Conservation (phyloP, 805 yeast genomes). For the Limtongia smithiae region DNA sequence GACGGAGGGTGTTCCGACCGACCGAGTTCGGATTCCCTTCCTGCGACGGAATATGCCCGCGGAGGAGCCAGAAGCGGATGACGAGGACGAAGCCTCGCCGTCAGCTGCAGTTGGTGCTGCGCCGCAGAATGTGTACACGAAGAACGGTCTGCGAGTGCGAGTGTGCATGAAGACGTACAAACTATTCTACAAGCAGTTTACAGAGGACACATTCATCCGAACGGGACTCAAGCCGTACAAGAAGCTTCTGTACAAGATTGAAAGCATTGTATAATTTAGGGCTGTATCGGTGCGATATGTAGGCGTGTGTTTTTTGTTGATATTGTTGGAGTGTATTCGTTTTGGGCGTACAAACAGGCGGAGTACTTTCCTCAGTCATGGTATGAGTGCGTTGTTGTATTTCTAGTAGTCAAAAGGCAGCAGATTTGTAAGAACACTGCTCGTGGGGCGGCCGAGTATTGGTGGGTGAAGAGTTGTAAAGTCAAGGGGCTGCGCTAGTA, state of each 20-base stretch:
- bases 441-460: too few species aligned
- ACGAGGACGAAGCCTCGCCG: conserved; percentile 19
- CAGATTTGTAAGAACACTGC: too few species aligned
- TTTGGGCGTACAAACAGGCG: too few species aligned
- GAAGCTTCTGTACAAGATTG: conserved; percentile 19
- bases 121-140: conserved; percentile 11
- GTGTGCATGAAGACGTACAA: conserved; percentile 75
- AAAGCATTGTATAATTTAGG: neutral
- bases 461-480: too few species aligned
- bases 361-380: too few species aligned
- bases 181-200: conserved; percentile 71
- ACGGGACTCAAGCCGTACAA: conserved; percentile 16
- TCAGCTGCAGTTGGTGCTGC: neutral
- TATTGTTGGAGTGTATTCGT: too few species aligned
- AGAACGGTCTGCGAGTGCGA: conserved; percentile 69
- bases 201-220: conserved; percentile 76
- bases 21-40: conserved; percentile 75
- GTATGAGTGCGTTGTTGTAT: too few species aligned
- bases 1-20: conserved; percentile 88
- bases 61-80: conserved; percentile 30
- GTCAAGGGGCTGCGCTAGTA: too few species aligned
- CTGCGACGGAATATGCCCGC: conserved; percentile 46
- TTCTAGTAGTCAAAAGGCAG: too few species aligned
- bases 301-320: too few species aligned
- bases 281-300: too few species aligned